Percentiles rank a stretch among this genome's conserved stretches.
Conservation (phyloP, 805 yeast species). For the Starmera quercuum region DNA sequence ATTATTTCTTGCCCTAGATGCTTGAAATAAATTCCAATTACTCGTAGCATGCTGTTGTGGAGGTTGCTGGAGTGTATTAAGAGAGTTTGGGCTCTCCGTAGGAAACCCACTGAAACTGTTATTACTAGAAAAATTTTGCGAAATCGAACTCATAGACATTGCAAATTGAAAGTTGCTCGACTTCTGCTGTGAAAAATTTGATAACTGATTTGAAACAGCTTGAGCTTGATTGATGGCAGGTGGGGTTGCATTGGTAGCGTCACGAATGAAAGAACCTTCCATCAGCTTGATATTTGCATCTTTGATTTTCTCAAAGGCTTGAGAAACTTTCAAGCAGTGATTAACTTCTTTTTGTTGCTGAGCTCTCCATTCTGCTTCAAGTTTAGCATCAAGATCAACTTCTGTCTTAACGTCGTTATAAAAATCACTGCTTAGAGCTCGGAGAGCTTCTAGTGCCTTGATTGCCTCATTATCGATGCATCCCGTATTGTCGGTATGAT, state of each 20-base stretch:
- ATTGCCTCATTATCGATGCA: conserved; percentile 15
- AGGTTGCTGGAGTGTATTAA: conserved; percentile 3
- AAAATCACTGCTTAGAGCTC: conserved; percentile 9
- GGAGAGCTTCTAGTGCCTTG: conserved; percentile 10
- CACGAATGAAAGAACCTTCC: not conserved
- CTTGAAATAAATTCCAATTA: not conserved
- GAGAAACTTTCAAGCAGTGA: conserved; percentile 19
- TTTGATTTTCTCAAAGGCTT: conserved; percentile 9
- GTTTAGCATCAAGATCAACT: conserved; percentile 23
- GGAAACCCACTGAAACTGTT: not conserved
- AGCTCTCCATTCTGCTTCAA: conserved; percentile 33
- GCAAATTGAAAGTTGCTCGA: not conserved
- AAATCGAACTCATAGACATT: not conserved
- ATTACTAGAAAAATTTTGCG: not conserved
- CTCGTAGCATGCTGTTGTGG: conserved; percentile 4
- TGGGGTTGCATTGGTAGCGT: not conserved
- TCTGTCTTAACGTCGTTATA: conserved; percentile 18
- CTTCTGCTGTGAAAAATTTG: not conserved
- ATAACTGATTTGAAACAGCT: not conserved
- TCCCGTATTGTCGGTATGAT: conserved; percentile 16
- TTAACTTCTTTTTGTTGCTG: conserved; percentile 28
- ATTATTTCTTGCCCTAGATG: not conserved
- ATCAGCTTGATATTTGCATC: conserved; percentile 10
- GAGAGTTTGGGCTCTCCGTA: conserved; percentile 8
- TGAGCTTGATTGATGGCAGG: not conserved